A percentile compares a stretch with the other conserved stretches of the same genome.
Conservation (phyloP, 108 stramenopile genomes). For the Nitzschia putrida region DNA sequence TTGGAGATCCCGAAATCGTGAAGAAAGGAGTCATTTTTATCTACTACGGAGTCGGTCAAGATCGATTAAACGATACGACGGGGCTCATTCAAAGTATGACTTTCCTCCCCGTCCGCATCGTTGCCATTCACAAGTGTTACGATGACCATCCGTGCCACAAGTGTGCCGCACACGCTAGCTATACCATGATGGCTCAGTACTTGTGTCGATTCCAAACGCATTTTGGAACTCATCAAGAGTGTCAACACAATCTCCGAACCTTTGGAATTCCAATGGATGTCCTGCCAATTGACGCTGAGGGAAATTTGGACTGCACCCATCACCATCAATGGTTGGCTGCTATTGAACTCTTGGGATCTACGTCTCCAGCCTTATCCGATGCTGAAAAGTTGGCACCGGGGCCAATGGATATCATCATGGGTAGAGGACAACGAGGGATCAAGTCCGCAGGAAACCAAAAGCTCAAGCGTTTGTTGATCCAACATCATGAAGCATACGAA, state of each 20-base stretch:
- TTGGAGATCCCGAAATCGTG: constrained; percentile 20
- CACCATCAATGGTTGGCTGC: not conserved
- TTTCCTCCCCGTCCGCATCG: not conserved
- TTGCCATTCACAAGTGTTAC: constrained; percentile 10
- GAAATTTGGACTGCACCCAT: not conserved
- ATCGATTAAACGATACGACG: not conserved
- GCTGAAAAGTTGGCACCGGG: not conserved
- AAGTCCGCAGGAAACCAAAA: constrained; percentile 9
- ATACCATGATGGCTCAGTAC: constrained; percentile 1
- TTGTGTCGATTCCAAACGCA: constrained; percentile 9
- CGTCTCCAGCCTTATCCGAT: not conserved
- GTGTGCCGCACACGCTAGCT: not conserved
- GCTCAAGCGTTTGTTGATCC: not conserved
- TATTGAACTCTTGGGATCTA: not conserved
- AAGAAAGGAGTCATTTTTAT: constrained; percentile 29
- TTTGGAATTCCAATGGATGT: constrained; percentile 19
- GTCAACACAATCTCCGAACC: not conserved
- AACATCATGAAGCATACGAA: constrained; percentile 3
- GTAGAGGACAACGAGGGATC: constrained; percentile 4
- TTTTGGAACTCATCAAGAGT: constrained; percentile 15
- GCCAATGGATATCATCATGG: constrained; percentile 17
- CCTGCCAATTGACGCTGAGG: constrained; percentile 2
- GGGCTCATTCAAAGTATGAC: not conserved
- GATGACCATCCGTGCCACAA: not conserved
- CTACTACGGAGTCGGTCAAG: constrained; percentile 12